Evolutionary conservation across 202 grass and related monocot species (phyloP).

Genomic region (Elaeis oleifera): DNA sequence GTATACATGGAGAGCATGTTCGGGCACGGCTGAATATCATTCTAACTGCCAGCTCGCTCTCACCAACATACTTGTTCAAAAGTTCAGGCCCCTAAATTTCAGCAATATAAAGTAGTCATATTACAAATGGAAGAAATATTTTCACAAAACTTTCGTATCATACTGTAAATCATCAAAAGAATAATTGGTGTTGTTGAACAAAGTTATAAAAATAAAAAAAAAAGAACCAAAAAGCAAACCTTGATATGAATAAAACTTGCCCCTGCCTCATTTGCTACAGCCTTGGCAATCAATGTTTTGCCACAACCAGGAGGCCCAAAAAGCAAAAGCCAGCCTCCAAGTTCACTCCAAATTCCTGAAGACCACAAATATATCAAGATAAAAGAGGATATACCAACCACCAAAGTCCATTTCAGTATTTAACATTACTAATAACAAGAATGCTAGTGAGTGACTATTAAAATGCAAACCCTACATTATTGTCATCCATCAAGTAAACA

Average conservation of each 20-base stretch:
- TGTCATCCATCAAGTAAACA: too few species aligned
- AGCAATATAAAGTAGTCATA: conserved; percentile 6
- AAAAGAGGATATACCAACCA: background rate
- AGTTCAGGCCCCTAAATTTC: conserved; percentile 79
- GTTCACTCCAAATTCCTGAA: conserved; percentile 62
- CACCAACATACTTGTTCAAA: conserved; percentile 93
- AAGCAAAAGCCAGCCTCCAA: conserved; percentile 71
- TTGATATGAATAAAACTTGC: conserved; percentile 95
- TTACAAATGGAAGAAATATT: conserved; percentile 4
- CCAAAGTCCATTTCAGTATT: too few species aligned
- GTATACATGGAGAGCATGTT: conserved; percentile 70
- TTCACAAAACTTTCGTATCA: background rate
- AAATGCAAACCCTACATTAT: too few species aligned
- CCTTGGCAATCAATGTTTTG: conserved; percentile 97
- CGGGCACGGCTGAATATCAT: conserved; percentile 80
- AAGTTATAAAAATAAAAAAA: background rate
- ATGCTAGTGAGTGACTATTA: too few species aligned
- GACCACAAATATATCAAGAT: conserved; percentile 1
- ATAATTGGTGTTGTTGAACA: background rate
- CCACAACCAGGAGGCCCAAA: conserved; percentile 92
- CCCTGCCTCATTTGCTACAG: conserved; percentile 83
- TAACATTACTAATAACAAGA: too few species aligned
- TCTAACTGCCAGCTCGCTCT: conserved; percentile 86
- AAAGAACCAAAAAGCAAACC: conserved; percentile 32
- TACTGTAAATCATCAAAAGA: background rate